Conservation (phyloP, 805 yeast species). For the Wickerhamiella kurtzmanii region DNA sequence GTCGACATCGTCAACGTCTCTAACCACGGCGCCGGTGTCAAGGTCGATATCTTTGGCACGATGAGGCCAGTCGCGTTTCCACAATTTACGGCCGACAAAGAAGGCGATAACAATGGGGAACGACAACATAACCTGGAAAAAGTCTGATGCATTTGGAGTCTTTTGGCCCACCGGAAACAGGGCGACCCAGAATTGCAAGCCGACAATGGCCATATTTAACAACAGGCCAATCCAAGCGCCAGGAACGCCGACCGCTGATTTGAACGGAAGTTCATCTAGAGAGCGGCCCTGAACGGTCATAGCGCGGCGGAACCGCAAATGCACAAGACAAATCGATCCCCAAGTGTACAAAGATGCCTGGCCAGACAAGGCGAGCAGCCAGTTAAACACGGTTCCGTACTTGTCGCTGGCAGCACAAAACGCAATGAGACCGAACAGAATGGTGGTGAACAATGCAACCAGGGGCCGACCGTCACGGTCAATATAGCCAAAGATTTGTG, state of each 20-base stretch:
- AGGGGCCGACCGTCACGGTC: conserved; percentile 71
- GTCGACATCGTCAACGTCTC: conserved; percentile 11
- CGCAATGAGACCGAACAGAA: conserved; percentile 40
- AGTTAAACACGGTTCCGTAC: conserved; percentile 41
- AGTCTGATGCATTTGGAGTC: conserved; percentile 26
- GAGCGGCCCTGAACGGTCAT: conserved; percentile 52
- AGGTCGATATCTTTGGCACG: conserved; percentile 13
- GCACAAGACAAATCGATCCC: conserved; percentile 59
- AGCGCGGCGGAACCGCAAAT: conserved; percentile 52
- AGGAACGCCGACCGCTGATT: conserved; percentile 50
- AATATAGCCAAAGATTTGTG: conserved; percentile 43
- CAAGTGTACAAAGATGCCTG: conserved; percentile 64
- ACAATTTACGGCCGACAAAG: conserved; percentile 40
- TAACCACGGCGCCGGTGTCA: conserved; percentile 15
- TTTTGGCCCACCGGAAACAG: conserved; percentile 48
- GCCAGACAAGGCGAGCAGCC: conserved; percentile 66
- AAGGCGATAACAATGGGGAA: conserved; percentile 29
- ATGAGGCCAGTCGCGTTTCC: conserved; percentile 11
- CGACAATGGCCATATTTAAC: conserved; percentile 47
- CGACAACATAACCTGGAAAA: conserved; percentile 45
- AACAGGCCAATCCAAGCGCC: conserved; percentile 55
- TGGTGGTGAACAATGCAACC: conserved; percentile 41
- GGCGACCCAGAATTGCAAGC: conserved; percentile 75
- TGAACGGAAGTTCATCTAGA: conserved; percentile 54
- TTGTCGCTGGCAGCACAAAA: conserved; percentile 48